phyloP scores from a whole-genome alignment of 805 yeast genomes.

The Yamadazyma philogaea region DNA sequence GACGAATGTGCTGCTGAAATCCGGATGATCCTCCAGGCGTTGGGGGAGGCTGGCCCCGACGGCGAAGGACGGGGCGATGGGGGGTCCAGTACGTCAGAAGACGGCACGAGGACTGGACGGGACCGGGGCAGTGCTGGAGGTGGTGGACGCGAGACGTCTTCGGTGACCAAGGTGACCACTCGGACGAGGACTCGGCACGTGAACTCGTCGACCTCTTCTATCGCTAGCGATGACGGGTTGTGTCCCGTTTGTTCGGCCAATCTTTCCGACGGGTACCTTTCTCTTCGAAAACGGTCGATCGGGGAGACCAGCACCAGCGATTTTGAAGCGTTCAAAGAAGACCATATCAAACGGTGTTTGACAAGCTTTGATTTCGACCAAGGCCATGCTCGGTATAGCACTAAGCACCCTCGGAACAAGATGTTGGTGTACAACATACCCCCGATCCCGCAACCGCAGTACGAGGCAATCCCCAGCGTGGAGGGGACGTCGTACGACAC shows the following conservation, averaged over 20 bases:
- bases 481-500: slow-evolving; percentile 20
- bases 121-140: neutral
- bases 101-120: neutral
- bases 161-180: slow-evolving; percentile 20
- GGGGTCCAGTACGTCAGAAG: neutral
- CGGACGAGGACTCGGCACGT: slow-evolving; percentile 17
- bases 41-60: slow-evolving; percentile 16
- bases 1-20: slow-evolving; percentile 67
- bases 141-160: neutral
- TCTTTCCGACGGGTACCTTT: slow-evolving; percentile 21
- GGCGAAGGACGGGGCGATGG: neutral
- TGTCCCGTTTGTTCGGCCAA: slow-evolving; percentile 42
- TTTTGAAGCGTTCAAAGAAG: slow-evolving; percentile 47
- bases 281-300: slow-evolving; percentile 13
- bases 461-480: slow-evolving; percentile 25
- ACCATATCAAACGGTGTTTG: slow-evolving; percentile 72
- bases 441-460: slow-evolving; percentile 43
- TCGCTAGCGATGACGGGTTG: slow-evolving; percentile 29
- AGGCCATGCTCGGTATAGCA: slow-evolving; percentile 43
- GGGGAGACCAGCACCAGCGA: slow-evolving; percentile 18
- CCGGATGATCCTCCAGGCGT: slow-evolving; percentile 44
- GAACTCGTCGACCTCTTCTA: slow-evolving; percentile 21
- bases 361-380: slow-evolving; percentile 66
- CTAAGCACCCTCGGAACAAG: slow-evolving; percentile 51
- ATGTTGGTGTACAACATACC: slow-evolving; percentile 77